phyloP scores from a whole-genome alignment of 352 stramenopile species.

The Globisporangium abappressorium region DNA sequence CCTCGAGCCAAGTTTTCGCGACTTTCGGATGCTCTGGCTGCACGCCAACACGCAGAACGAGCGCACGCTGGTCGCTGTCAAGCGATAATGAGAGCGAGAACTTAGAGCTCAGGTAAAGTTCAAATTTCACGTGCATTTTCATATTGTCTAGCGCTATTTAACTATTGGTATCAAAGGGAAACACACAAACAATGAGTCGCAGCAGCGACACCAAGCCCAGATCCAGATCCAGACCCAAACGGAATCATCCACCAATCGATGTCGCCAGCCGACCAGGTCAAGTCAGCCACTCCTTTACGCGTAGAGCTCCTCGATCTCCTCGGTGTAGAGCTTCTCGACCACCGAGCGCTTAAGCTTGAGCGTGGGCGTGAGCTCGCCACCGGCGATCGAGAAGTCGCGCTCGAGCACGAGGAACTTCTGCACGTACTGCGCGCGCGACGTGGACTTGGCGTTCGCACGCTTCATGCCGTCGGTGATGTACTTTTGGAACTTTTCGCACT shows the following conservation, averaged over 20 bases:
- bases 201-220: neutral
- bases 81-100: conserved; percentile 10
- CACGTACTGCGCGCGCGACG: conserved; percentile 53
- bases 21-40: conserved; percentile 29
- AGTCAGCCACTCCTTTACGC: conserved; percentile 7
- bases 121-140: neutral
- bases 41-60: conserved; percentile 49
- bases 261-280: neutral
- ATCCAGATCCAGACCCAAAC: neutral
- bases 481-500: conserved; percentile 60
- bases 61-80: conserved; percentile 35
- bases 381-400: conserved; percentile 82
- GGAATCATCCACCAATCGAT: neutral
- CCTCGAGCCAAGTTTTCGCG: conserved; percentile 16
- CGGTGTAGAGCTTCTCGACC: conserved; percentile 83
- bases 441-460: conserved; percentile 51
- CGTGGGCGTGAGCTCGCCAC: conserved; percentile 91
- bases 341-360: conserved; percentile 93
- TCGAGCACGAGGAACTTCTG: conserved; percentile 80
- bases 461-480: conserved; percentile 79
- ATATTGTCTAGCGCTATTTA: conserved; percentile 6
- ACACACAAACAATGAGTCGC: neutral
- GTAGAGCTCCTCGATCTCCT: conserved; percentile 89
- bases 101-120: neutral
- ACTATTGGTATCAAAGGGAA: neutral